Percentiles rank a stretch among this genome's conserved stretches.
phyloP scores from a whole-genome alignment of 192 early-diverging fungal genomes.

The Backusella australiensis region DNA sequence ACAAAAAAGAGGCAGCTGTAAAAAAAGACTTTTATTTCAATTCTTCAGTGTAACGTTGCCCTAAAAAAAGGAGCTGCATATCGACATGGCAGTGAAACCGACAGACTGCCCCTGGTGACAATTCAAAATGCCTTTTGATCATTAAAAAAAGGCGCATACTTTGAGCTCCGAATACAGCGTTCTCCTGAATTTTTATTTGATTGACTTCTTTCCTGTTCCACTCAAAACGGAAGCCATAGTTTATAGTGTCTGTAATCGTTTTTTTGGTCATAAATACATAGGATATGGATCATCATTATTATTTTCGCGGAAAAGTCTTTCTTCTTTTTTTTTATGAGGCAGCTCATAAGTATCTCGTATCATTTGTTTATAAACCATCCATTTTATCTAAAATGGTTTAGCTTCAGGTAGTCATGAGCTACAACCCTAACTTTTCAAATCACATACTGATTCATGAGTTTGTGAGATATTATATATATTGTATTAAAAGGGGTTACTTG shows the following conservation, averaged over 20 bases:
- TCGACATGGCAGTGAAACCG: neutral
- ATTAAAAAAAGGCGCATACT: neutral
- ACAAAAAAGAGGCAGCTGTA: neutral
- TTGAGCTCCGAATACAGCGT: neutral
- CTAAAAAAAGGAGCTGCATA: constrained; percentile 5
- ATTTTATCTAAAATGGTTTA: neutral
- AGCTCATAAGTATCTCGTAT: neutral
- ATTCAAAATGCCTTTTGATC: neutral
- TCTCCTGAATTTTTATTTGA: neutral
- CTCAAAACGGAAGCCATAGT: neutral
- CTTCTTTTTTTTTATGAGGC: neutral
- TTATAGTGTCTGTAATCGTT: neutral
- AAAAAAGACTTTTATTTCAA: neutral
- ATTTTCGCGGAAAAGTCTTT: neutral
- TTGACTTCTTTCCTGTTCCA: neutral
- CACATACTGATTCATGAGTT: neutral
- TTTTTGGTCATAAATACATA: neutral
- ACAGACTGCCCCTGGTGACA: neutral
- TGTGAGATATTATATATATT: neutral
- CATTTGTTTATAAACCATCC: neutral
- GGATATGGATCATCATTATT: neutral
- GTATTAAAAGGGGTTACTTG: neutral
- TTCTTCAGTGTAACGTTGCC: constrained; percentile 3
- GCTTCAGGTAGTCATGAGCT: neutral
- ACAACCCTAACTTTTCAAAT: neutral